Evolutionary conservation across 2,329 filamentous ascomycete genomes (phyloP).

Genomic region (Tolypocladium album): DNA sequence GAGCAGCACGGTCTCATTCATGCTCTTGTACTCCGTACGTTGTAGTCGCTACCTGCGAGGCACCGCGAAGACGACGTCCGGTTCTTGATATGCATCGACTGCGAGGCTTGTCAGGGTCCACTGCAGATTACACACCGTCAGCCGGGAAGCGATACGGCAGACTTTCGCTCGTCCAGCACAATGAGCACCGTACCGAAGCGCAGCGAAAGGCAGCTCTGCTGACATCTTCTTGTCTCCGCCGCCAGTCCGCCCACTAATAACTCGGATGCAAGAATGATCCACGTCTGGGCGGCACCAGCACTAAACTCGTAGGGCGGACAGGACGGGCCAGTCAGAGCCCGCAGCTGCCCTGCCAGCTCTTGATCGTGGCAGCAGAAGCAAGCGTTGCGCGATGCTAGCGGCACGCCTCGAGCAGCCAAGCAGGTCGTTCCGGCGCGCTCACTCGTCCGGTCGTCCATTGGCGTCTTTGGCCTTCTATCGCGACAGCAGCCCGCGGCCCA

Average conservation of each 20-base stretch:
- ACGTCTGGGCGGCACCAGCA: neutral
- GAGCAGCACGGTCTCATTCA: neutral
- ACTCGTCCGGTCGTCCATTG: neutral
- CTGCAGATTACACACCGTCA: too few species aligned
- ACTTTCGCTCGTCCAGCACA: neutral
- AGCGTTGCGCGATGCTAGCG: neutral
- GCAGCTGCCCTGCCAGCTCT: neutral
- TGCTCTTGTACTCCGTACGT: neutral
- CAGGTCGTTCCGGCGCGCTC: neutral
- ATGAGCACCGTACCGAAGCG: neutral
- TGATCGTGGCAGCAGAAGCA: neutral
- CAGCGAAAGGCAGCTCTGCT: neutral
- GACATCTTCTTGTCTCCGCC: neutral
- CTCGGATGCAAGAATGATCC: neutral
- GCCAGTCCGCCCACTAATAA: neutral
- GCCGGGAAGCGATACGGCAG: neutral
- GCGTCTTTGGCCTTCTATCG: neutral
- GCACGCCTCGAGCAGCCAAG: neutral
- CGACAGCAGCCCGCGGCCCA: too few species aligned
- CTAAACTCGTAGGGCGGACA: neutral
- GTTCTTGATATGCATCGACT: neutral
- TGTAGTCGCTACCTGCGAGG: neutral
- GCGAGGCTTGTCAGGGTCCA: neutral
- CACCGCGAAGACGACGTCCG: neutral
- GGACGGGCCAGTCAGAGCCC: constrained; percentile 3